Evolutionary conservation across 2,329 filamentous ascomycete species (phyloP).

Genomic region (Epichloe elymi): DNA sequence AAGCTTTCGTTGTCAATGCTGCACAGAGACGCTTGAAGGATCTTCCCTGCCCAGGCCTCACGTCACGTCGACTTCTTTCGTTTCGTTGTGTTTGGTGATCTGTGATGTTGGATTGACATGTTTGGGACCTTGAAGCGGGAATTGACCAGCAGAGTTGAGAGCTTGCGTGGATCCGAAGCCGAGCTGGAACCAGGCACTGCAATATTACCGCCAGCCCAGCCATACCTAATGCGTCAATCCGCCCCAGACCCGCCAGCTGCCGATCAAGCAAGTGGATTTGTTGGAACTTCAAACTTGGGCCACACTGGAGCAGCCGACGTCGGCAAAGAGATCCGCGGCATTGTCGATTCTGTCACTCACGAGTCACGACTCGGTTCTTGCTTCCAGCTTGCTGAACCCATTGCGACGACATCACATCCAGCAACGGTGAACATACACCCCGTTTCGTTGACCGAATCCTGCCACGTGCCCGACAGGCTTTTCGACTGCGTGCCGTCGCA

Average conservation of each 20-base stretch:
- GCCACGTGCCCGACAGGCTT: not conserved
- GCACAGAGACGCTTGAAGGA: not conserved
- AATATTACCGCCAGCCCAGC: too few species aligned
- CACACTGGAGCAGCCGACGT: constrained; percentile 4
- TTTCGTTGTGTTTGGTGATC: too few species aligned
- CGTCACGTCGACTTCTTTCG: too few species aligned
- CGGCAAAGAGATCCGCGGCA: constrained; percentile 1
- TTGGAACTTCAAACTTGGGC: too few species aligned
- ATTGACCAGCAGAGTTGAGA: not conserved
- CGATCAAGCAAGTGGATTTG: too few species aligned
- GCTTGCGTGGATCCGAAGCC: not conserved
- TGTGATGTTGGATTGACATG: too few species aligned
- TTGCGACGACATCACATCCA: not conserved
- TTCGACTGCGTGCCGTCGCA: not conserved
- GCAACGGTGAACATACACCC: not conserved
- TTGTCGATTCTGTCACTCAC: not conserved
- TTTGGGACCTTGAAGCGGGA: too few species aligned
- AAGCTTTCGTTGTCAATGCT: not conserved
- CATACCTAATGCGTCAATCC: too few species aligned
- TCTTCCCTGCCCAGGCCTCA: too few species aligned
- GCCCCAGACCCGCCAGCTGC: too few species aligned
- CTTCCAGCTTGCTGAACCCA: not conserved
- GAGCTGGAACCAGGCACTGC: not conserved
- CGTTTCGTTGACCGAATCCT: not conserved
- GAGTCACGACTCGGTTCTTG: not conserved